A percentile compares a stretch with the other conserved stretches of the same genome.
Conservation (phyloP, 2,329 filamentous ascomycete species). For the Chalaropsis thielavioides region DNA sequence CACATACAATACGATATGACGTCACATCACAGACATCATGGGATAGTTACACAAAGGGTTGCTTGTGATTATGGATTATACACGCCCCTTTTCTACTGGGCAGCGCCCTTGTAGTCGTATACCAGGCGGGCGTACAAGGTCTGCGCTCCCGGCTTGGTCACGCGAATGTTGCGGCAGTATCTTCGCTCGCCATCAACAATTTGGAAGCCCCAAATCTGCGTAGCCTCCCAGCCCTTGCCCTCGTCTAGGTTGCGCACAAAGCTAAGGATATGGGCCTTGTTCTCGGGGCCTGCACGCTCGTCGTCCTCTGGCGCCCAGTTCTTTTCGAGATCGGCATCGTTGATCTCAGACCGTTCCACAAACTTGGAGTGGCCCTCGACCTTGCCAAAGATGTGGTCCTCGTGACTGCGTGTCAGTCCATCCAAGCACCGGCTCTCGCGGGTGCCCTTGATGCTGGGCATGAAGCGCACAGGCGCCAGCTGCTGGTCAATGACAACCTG, state of each 20-base stretch:
- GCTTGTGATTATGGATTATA: neutral
- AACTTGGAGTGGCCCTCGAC: conserved; percentile 47
- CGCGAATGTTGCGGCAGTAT: conserved; percentile 39
- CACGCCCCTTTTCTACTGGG: neutral
- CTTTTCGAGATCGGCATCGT: conserved; percentile 41
- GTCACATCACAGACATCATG: neutral
- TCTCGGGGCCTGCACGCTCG: conserved; percentile 38
- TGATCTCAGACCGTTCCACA: conserved; percentile 32
- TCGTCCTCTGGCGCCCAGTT: conserved; percentile 45
- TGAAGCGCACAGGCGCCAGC: conserved; percentile 37
- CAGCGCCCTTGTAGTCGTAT: conserved; percentile 35
- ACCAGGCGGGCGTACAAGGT: conserved; percentile 38
- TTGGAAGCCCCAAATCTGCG: conserved; percentile 49
- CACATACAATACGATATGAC: neutral
- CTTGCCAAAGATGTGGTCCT: conserved; percentile 66
- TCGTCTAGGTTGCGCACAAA: conserved; percentile 38
- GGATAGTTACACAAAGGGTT: neutral
- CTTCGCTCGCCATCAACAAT: conserved; percentile 36
- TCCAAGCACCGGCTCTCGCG: conserved; percentile 41
- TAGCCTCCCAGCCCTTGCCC: conserved; percentile 38
- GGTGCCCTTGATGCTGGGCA: conserved; percentile 47
- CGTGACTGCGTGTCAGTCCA: conserved; percentile 44
- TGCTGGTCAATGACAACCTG: conserved; percentile 62
- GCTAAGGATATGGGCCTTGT: conserved; percentile 51
- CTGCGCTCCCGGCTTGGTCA: conserved; percentile 34